Evolutionary conservation across 305 asterid genomes (phyloP).

Genomic region (Petunia hybrid): DNA sequence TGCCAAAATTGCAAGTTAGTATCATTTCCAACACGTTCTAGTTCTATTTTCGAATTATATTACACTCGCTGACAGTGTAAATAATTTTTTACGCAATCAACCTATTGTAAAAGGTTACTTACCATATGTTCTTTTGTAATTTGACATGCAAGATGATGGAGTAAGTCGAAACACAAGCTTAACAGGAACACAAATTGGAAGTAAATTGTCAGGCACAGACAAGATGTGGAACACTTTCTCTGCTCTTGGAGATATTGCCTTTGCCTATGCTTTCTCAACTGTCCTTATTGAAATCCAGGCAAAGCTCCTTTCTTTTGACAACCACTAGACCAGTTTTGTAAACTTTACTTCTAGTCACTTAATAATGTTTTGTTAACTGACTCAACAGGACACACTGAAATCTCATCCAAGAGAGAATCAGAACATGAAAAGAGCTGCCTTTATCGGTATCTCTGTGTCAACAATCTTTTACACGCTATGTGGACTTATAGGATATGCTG

Average conservation of each 20-base stretch:
- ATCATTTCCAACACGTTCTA: background rate
- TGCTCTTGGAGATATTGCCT: constrained; percentile 39
- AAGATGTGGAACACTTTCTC: constrained; percentile 35
- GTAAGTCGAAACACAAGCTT: constrained; percentile 2
- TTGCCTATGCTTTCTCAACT: constrained; percentile 37
- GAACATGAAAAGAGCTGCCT: constrained; percentile 30
- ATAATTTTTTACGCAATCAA: background rate
- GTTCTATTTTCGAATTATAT: background rate
- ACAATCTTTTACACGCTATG: constrained; percentile 31
- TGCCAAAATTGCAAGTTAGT: constrained; percentile 62
- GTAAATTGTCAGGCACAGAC: constrained; percentile 14
- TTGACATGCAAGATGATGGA: constrained; percentile 30
- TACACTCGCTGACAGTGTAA: background rate
- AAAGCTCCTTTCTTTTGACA: background rate
- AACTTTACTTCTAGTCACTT: background rate
- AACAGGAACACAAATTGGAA: constrained; percentile 29
- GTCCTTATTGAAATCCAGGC: constrained; percentile 40
- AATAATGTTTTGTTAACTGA: constrained; percentile 12
- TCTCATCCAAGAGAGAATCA: constrained; percentile 30
- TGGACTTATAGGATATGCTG: constrained; percentile 35
- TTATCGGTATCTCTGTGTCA: constrained; percentile 22
- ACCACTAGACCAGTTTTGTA: background rate
- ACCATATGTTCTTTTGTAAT: background rate
- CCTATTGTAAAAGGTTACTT: background rate
- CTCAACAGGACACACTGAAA: constrained; percentile 34